These are phyloP conservation scores for Cordyceps sp. DNA, from an alignment of 2,329 filamentous ascomycete genomes.

Conservation along the genomic window DNA sequence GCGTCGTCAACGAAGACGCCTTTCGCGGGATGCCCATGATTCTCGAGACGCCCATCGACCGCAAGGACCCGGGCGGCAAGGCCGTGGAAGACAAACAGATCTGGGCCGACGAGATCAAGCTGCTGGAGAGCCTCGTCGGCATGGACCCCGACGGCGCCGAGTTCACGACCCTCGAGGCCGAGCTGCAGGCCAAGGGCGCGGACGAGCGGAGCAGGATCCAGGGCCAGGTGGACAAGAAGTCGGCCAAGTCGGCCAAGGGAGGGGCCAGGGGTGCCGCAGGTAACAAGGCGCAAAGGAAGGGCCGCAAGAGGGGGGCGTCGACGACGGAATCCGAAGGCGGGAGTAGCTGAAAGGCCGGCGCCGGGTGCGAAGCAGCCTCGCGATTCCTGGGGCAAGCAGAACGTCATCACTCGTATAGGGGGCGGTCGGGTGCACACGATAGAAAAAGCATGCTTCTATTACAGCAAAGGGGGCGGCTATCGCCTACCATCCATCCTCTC, in stretches of 20 bases:
- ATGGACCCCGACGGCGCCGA: constrained; percentile 63
- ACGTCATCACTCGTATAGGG: too few relatives aligned
- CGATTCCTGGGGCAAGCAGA: too few relatives aligned
- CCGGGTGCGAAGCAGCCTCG: too few relatives aligned
- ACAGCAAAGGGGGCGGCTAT: too few relatives aligned
- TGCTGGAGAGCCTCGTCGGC: constrained; percentile 75
- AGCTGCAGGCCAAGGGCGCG: constrained; percentile 50
- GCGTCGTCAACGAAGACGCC: constrained; percentile 65
- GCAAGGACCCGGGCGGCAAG: constrained; percentile 46
- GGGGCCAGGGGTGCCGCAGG: constrained; percentile 3
- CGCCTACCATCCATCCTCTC: too few relatives aligned
- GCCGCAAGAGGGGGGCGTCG: constrained; percentile 1
- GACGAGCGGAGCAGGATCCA: constrained; percentile 59
- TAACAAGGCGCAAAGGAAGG: constrained; percentile 19
- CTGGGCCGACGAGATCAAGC: constrained; percentile 89
- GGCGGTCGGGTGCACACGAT: too few relatives aligned
- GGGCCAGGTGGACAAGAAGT: constrained; percentile 64
- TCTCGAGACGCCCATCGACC: constrained; percentile 87
- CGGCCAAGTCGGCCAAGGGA: constrained; percentile 36
- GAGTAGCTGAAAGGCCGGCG: too few relatives aligned
- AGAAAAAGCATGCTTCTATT: too few relatives aligned
- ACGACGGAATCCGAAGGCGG: background rate
- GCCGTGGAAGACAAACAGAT: constrained; percentile 61
- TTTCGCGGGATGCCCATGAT: constrained; percentile 78
- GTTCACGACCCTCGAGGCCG: constrained; percentile 48